These are phyloP conservation scores for Ceratocystis lukuohia DNA, from an alignment of 2,329 filamentous ascomycete genomes.

Conservation along the genomic window DNA sequence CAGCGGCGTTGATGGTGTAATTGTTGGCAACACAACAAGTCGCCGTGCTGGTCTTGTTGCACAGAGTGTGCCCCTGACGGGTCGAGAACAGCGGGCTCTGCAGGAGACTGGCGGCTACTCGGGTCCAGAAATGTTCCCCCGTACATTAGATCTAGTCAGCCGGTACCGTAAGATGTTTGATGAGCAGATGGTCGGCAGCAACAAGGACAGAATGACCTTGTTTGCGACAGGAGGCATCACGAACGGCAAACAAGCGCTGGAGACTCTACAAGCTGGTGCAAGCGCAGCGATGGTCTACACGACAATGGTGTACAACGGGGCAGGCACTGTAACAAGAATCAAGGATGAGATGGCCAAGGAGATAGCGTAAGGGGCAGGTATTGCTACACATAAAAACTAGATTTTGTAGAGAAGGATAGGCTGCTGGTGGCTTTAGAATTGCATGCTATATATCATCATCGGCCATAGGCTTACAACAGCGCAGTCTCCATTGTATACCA, in stretches of 20 bases:
- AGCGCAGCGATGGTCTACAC: conserved; percentile 90
- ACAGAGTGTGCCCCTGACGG: conserved; percentile 48
- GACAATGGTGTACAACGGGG: conserved; percentile 49
- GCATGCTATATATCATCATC: background rate
- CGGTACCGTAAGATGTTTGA: conserved; percentile 63
- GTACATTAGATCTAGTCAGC: conserved; percentile 64
- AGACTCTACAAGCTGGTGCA: conserved; percentile 76
- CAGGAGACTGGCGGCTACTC: conserved; percentile 78
- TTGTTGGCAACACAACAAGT: conserved; percentile 95
- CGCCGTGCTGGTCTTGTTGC: conserved; percentile 55
- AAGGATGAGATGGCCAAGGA: conserved; percentile 46
- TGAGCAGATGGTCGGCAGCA: conserved; percentile 26
- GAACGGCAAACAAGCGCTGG: conserved; percentile 68
- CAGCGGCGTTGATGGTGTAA: conserved; percentile 84
- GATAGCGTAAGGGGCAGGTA: conserved; percentile 23
- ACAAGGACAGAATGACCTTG: conserved; percentile 55
- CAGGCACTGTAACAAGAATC: conserved; percentile 51
- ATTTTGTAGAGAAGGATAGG: background rate
- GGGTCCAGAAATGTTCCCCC: conserved; percentile 74
- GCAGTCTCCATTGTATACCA: background rate
- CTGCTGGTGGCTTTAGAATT: background rate
- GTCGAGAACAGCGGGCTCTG: conserved; percentile 53
- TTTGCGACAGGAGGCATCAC: conserved; percentile 92
- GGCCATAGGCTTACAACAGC: background rate
- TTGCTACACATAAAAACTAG: background rate